Base-by-base conservation (phyloP, 1,284 basidiomycete species). In the Grifola frondosa region DNA sequence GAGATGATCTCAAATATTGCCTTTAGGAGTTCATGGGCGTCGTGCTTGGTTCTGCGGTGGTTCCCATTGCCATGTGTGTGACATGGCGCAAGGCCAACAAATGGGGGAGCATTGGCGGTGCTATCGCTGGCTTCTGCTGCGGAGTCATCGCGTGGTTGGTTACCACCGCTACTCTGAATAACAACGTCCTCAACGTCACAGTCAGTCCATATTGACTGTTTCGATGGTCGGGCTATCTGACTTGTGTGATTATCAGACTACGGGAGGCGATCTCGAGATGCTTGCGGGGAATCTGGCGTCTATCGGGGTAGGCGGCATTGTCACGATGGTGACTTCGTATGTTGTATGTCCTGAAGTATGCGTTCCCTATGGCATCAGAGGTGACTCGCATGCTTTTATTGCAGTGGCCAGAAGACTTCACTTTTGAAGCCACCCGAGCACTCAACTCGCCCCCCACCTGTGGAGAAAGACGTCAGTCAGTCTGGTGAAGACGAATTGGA, bases 231-330 rank as follows among this genome's bases (percentile, higher is more conserved):
- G 3, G 2, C 30, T 47, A 26, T 42, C 49, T 56, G 29, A 34
- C 20, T 10, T 25, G n/a, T 32, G 53, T 6, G 69, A 29, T 22
- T 24, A n/a, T 25, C 40, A 60, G 59, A 64, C 71, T 1, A 72
- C 70, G 19, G 70, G 71, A 60, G 83, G 85, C 16, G 85, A 92
- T 65, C 83, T 82, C 36, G 83, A 87, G 57, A 89, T 89, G 85
- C 74, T 96, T 13, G 84, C 91, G 0, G 92, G 93, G 5, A 95
- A 96, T 66, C 68, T 96, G 11, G 86, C 89, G 1, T 84, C 91
- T 0, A 90, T 97, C 53, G 83, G 82, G 16, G 75, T 90, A 17
- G 89, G 91, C 6, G 88, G 77, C 1, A 83, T 97, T 46, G 71
- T 97, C 53, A 78, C 89, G 0, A 68, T 83, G 21, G 70, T 67